phyloP scores from a whole-genome alignment of 2,329 filamentous ascomycete genomes.

The Talaromyces sp. region DNA sequence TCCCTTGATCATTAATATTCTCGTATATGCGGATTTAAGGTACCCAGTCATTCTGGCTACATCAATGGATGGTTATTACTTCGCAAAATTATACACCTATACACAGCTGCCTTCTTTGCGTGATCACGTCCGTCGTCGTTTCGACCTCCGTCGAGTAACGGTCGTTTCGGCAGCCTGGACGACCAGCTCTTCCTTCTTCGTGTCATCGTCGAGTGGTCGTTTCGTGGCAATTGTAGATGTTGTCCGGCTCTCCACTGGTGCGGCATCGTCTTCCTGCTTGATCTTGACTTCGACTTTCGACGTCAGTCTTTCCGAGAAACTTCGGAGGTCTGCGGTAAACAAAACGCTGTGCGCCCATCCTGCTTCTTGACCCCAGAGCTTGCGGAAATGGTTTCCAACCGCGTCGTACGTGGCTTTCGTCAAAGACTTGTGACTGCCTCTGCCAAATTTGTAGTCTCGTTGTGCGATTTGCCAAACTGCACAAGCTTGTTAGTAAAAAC shows the following conservation, averaged over 20 bases:
- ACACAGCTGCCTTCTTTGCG: not conserved
- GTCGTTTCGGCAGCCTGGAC: conserved; percentile 9
- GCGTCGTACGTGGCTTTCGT: conserved; percentile 86
- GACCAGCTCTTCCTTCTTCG: conserved; percentile 11
- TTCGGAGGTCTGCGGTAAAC: conserved; percentile 85
- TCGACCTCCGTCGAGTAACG: conserved; percentile 7
- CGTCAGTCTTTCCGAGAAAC: conserved; percentile 67
- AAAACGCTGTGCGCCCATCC: conserved; percentile 97
- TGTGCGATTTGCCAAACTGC: conserved; percentile 94
- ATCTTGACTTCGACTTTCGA: conserved; percentile 31
- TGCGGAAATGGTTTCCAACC: conserved; percentile 82
- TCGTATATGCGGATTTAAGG: not conserved
- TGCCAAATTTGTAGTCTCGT: conserved; percentile 88
- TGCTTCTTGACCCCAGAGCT: conserved; percentile 85
- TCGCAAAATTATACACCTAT: not conserved
- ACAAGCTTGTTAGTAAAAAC: conserved; percentile 5
- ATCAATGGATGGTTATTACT: not conserved
- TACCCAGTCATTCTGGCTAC: not conserved
- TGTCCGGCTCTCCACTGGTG: conserved; percentile 23
- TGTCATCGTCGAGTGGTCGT: conserved; percentile 10
- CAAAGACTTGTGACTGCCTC: conserved; percentile 74
- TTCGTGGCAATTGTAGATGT: conserved; percentile 23
- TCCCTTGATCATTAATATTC: not conserved
- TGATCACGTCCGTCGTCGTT: conserved; percentile 7
- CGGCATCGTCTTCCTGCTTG: conserved; percentile 24